Evolutionary conservation across 805 yeast species (phyloP), one percentile per base, ranked within the genome.

Genomic region (Cephaloascus fragrans): DNA sequence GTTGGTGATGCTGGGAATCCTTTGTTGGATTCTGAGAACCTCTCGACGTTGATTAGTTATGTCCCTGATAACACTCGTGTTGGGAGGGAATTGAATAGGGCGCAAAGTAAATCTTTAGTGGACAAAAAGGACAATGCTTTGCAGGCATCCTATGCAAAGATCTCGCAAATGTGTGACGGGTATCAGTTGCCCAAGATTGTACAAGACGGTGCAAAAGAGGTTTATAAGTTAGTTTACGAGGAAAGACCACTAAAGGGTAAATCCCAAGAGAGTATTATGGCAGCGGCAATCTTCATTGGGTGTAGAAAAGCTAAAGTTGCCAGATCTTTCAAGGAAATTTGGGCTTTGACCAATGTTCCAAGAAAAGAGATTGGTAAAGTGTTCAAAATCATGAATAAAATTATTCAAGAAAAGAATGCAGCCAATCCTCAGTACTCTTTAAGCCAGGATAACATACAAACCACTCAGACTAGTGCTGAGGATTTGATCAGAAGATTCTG

Each of bases 1-100:
- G 98, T 90, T 46, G 98, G 98, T 60, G 97, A 89, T 56, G 97
- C 97, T 4, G 80, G 88, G 15, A 89, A 89, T 56, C 96, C 97
- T 8, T 66, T 89, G 39, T 70, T 93, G 48, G 97, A 89, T 53
- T 83, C 94, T 17, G 90, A 84, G 50, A 94, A 89, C 59, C 77
- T 90, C 40, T 86, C 94, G 14, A 90, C 98, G 3, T 80, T 89
- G 69, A 93, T 93, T 44, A 84, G 96, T 19, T 79, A 80, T 42
- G 88, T 83, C 16, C 85, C 86, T 31, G 94, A 87, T 34, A 94
- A 89, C 45, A 74, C 81, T n/a, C 75, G 80, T 44, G 74, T 77
- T 3, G 95, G 96, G n/a, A 70, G 95, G 44, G 97, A 90, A 47
- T 71, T 90, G 53, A 87, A 80, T 52, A 71, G 96, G 52, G 90